Conservation (phyloP, 305 asterid species). For the Fraxinus xanthoxyloides region DNA sequence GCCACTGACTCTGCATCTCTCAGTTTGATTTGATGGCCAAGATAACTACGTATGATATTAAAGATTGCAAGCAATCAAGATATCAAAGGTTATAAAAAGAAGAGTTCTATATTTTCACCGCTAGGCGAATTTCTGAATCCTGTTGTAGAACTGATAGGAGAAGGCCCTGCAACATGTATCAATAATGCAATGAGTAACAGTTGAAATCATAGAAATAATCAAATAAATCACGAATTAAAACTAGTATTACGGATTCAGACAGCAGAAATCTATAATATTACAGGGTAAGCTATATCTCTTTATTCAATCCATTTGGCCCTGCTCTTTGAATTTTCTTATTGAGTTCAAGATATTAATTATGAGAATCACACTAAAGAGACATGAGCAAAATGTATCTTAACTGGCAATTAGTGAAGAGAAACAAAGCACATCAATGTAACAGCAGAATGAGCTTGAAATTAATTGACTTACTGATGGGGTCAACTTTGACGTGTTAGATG, state of each 20-base stretch:
- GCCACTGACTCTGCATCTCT: neutral
- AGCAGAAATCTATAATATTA: neutral
- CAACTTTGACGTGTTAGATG: conserved; percentile 76
- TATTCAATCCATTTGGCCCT: conserved; percentile 8
- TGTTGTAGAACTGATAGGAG: conserved; percentile 85
- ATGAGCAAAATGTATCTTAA: neutral
- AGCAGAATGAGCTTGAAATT: conserved; percentile 10
- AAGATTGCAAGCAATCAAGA: neutral
- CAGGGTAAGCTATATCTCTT: neutral
- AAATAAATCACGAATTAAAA: conserved; percentile 6
- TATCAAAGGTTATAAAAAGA: conserved; percentile 1
- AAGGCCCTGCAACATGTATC: conserved; percentile 64
- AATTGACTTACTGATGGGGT: conserved; percentile 70
- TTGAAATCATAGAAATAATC: neutral
- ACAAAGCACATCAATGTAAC: neutral
- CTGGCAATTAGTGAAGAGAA: conserved; percentile 4
- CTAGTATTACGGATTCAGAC: conserved; percentile 1
- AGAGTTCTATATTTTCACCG: conserved; percentile 51
- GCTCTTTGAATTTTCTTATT: conserved; percentile 5
- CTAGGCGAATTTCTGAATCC: conserved; percentile 82
- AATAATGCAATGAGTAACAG: conserved; percentile 14
- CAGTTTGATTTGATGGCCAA: neutral
- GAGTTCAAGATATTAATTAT: conserved; percentile 1
- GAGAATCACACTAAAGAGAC: neutral
- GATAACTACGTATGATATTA: neutral